phyloP scores from a whole-genome alignment of 106 monocot genomes.

The Allium sativum region DNA sequence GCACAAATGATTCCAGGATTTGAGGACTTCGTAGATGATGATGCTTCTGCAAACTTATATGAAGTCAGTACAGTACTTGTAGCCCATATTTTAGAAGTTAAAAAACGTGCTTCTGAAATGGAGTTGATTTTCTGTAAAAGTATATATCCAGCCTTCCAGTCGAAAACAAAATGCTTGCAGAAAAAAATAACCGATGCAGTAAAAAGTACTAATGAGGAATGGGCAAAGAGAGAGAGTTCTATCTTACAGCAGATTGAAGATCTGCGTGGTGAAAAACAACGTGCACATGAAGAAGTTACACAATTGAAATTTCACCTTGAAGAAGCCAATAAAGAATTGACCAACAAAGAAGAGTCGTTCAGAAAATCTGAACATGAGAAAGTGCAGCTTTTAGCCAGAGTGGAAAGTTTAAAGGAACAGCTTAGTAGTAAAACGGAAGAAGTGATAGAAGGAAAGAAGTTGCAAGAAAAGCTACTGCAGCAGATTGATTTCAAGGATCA shows the following conservation, averaged over 20 bases:
- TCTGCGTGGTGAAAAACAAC: conserved; percentile 22
- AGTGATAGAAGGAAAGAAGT: conserved; percentile 22
- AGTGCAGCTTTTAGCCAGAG: conserved; percentile 12
- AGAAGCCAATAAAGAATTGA: conserved; percentile 17
- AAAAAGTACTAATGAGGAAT: conserved; percentile 37
- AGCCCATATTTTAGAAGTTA: conserved; percentile 73
- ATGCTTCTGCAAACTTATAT: conserved; percentile 46
- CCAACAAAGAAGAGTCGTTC: conserved; percentile 13
- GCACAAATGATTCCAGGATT: conserved; percentile 5
- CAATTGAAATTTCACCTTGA: conserved; percentile 20
- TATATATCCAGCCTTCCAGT: conserved; percentile 60
- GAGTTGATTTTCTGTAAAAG: conserved; percentile 84
- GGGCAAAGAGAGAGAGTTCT: conserved; percentile 46
- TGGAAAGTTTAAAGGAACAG: conserved; percentile 37
- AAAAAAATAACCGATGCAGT: conserved; percentile 15
- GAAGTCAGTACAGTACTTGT: conserved; percentile 76
- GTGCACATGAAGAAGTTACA: conserved; percentile 25
- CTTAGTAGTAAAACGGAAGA: conserved; percentile 27
- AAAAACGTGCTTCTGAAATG: conserved; percentile 65
- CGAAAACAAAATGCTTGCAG: conserved; percentile 29
- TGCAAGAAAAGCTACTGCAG: conserved; percentile 33
- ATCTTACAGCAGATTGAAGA: conserved; percentile 41
- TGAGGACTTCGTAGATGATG: conserved; percentile 14
- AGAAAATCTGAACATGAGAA: conserved; percentile 29
- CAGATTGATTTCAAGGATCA: conserved; percentile 55